Conservation (phyloP, 768 basidiomycete species). For the Bullera alba region DNA sequence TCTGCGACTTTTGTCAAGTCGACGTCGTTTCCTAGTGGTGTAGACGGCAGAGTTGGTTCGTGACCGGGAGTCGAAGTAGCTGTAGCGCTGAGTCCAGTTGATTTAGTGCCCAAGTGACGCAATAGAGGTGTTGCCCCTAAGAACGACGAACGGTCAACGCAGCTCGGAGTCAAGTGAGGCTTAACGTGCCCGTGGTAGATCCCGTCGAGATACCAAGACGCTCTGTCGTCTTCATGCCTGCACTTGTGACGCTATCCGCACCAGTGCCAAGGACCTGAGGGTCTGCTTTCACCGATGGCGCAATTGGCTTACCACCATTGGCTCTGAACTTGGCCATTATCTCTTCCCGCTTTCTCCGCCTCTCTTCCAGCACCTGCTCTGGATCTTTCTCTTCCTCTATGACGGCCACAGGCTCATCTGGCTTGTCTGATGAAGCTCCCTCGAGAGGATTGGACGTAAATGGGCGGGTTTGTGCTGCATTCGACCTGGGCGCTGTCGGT, state of each 20-base stretch:
- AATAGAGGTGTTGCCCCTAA: constrained; percentile 31
- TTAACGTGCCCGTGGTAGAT: constrained; percentile 16
- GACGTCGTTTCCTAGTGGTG: constrained; percentile 50
- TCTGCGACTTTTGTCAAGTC: constrained; percentile 63
- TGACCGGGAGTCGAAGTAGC: constrained; percentile 9
- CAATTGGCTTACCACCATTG: constrained; percentile 22
- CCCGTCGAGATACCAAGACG: constrained; percentile 18
- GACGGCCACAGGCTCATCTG: constrained; percentile 16
- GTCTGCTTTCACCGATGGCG: constrained; percentile 5
- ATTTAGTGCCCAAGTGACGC: constrained; percentile 29
- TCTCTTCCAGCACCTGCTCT: constrained; percentile 37
- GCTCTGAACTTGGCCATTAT: constrained; percentile 43
- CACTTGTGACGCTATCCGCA: constrained; percentile 27
- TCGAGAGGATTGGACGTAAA: background rate
- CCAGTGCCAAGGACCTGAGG: constrained; percentile 15
- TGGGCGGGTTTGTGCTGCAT: constrained; percentile 2
- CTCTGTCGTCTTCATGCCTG: constrained; percentile 14
- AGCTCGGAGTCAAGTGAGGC: background rate
- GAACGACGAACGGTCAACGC: background rate
- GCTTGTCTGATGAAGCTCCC: background rate
- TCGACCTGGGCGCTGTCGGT: constrained; percentile 13
- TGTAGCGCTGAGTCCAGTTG: constrained; percentile 14
- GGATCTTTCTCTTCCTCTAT: constrained; percentile 31
- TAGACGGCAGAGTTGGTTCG: constrained; percentile 25
- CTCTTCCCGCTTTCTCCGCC: constrained; percentile 39